phyloP scores from a whole-genome alignment of 768 basidiomycete species.

The Porphyrellus cyaneotinctus region DNA sequence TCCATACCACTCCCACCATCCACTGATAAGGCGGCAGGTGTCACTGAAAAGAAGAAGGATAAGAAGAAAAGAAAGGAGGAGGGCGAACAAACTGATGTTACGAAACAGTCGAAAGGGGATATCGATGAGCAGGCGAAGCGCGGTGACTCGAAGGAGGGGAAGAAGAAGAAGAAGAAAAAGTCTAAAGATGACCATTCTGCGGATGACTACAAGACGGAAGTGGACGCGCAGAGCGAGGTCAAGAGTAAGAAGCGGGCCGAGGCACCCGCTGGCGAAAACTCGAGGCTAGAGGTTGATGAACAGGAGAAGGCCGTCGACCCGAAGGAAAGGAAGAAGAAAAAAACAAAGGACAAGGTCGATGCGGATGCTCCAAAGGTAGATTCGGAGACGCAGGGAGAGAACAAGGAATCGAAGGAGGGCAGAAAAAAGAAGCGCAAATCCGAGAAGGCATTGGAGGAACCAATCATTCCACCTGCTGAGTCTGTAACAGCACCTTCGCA shows the following conservation, averaged over 20 bases:
- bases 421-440: conserved; percentile 16
- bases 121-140: background rate
- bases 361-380: background rate
- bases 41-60: conserved; percentile 10
- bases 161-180: conserved; percentile 19
- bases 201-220: background rate
- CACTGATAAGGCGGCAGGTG: background rate
- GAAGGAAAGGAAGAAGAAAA: conserved; percentile 17
- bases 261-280: background rate
- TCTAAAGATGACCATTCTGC: conserved; percentile 8
- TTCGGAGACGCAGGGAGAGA: background rate
- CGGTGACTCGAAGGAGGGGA: conserved; percentile 5
- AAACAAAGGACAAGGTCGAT: conserved; percentile 7
- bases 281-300: background rate
- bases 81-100: background rate
- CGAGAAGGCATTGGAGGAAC: conserved; percentile 21
- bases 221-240: background rate
- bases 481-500: conserved; percentile 4
- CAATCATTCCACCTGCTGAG: conserved; percentile 7
- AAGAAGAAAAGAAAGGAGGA: conserved; percentile 14
- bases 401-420: conserved; percentile 2
- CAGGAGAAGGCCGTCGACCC: background rate
- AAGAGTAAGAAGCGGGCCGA: conserved; percentile 4
- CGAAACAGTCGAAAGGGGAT: background rate
- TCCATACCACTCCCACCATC: background rate